phyloP scores from a whole-genome alignment of 2,329 filamentous ascomycete genomes.

The Claviceps quebecensis region DNA sequence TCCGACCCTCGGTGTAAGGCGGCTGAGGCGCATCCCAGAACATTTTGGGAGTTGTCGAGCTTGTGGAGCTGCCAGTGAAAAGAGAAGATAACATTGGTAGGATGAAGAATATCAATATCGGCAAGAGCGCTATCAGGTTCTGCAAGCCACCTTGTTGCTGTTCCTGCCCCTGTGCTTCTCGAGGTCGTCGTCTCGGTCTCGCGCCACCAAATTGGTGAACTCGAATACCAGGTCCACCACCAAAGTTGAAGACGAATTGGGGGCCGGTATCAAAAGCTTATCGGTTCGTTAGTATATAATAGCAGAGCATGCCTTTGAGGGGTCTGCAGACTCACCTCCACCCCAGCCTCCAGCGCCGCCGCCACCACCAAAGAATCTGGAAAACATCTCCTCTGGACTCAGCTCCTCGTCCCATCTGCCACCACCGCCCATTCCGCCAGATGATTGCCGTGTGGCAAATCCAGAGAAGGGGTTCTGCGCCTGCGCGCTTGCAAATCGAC shows the following conservation, averaged over 20 bases:
- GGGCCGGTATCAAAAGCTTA: constrained; percentile 60
- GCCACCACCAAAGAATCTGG: constrained; percentile 87
- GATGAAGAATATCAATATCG: constrained; percentile 79
- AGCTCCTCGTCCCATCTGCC: constrained; percentile 81
- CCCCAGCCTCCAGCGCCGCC: constrained; percentile 51
- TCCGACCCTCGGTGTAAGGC: constrained; percentile 62
- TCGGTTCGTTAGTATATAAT: constrained; percentile 10
- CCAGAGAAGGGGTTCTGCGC: constrained; percentile 49
- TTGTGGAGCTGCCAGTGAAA: constrained; percentile 40
- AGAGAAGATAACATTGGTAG: constrained; percentile 71
- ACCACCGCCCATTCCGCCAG: constrained; percentile 31
- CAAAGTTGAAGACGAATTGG: constrained; percentile 90
- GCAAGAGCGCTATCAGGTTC: constrained; percentile 62
- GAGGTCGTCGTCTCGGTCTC: constrained; percentile 62
- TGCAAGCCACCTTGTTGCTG: constrained; percentile 38
- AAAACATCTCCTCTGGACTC: constrained; percentile 91
- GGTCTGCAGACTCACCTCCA: constrained; percentile 22
- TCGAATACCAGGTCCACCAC: constrained; percentile 77
- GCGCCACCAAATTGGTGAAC: constrained; percentile 91
- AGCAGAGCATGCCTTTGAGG: background rate
- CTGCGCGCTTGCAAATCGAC: constrained; percentile 56
- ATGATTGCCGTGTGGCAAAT: constrained; percentile 34
- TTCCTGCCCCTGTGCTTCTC: constrained; percentile 41
- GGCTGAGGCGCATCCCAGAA: constrained; percentile 58
- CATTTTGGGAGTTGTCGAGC: constrained; percentile 49